Evolutionary conservation across 257 asterid genomes (phyloP).

Genomic region (Solanum microdontum): DNA sequence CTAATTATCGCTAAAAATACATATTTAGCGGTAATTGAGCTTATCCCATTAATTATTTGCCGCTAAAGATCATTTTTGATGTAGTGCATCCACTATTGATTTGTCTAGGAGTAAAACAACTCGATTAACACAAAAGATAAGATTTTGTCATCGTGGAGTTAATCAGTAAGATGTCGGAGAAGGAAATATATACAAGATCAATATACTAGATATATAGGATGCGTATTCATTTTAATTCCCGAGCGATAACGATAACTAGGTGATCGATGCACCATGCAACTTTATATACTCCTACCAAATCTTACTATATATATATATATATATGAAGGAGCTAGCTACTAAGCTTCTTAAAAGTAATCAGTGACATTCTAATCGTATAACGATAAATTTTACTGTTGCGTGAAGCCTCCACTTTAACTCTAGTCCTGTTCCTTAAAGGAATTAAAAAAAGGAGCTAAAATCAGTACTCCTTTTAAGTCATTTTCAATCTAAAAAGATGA

Average conservation of each 20-base stretch:
- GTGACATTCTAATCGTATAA: neutral
- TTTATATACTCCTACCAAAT: neutral
- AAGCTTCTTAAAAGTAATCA: neutral
- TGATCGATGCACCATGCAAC: neutral
- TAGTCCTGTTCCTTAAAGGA: neutral
- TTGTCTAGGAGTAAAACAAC: neutral
- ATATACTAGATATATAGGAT: neutral
- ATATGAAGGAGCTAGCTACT: neutral
- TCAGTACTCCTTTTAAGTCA: neutral
- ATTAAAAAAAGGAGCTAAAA: neutral
- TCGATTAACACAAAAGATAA: neutral
- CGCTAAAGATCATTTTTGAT: neutral
- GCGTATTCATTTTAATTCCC: neutral
- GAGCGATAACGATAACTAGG: neutral
- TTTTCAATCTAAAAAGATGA: neutral
- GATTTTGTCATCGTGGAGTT: neutral
- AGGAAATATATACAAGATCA: neutral
- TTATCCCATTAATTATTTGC: too few species aligned
- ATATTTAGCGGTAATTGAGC: too few species aligned
- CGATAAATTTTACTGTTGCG: neutral
- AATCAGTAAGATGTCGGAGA: neutral
- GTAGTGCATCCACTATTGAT: neutral
- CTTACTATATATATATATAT: neutral
- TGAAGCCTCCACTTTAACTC: neutral
- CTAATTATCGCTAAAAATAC: too few species aligned